Percentiles rank a stretch among this genome's conserved stretches.
These are phyloP conservation scores for Grosmannia penicillata DNA, from an alignment of 2,329 filamentous ascomycete species.

Conservation along the genomic window DNA sequence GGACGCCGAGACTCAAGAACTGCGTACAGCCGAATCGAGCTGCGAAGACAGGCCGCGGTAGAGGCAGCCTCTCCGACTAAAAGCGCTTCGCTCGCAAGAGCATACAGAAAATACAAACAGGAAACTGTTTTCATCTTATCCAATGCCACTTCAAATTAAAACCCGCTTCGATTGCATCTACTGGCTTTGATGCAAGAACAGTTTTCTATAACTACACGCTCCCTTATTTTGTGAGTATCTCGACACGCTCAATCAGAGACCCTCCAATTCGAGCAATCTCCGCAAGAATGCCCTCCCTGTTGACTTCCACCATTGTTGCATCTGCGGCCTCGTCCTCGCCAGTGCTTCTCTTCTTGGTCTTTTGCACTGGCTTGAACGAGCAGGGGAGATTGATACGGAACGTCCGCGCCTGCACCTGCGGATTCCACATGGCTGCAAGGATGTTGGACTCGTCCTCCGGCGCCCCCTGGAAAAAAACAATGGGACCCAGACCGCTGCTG, in stretches of 20 bases:
- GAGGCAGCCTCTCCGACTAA: too few species aligned
- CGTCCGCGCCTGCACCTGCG: conserved; percentile 34
- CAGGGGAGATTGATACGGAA: conserved; percentile 62
- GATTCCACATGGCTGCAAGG: conserved; percentile 45
- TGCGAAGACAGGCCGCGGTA: too few species aligned
- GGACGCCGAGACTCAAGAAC: too few species aligned
- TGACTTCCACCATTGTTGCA: conserved; percentile 38
- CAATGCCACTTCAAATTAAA: too few species aligned
- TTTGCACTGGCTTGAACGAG: conserved; percentile 40
- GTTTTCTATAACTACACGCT: too few species aligned
- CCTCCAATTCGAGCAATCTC: conserved; percentile 59
- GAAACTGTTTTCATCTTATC: too few species aligned
- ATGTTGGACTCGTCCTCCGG: conserved; percentile 30
- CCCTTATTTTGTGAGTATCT: conserved; percentile 19
- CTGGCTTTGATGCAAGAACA: too few species aligned
- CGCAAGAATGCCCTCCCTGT: conserved; percentile 50
- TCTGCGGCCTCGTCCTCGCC: neutral
- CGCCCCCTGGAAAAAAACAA: conserved; percentile 68
- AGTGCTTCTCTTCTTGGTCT: neutral
- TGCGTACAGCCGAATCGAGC: too few species aligned
- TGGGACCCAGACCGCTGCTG: conserved; percentile 25
- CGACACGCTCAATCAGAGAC: conserved; percentile 53
- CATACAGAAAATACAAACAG: too few species aligned
- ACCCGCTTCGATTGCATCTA: too few species aligned
- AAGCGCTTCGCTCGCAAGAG: too few species aligned